Percentiles rank a stretch among this genome's conserved stretches.
phyloP scores from a whole-genome alignment of 345 rosid species.

The Populus deltoides region DNA sequence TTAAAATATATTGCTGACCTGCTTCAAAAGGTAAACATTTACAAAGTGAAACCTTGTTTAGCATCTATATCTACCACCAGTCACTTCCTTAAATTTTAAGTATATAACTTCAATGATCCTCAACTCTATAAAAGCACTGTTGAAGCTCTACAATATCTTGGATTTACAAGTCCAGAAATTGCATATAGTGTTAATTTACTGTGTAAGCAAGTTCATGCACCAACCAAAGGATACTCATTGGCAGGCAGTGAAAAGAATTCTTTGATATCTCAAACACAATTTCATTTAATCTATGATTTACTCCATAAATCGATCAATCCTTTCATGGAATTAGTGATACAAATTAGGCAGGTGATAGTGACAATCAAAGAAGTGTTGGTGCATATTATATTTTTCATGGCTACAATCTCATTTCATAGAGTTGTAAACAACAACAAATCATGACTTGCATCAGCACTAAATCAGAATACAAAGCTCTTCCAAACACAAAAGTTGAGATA shows the following conservation, averaged over 20 bases:
- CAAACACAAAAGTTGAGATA: no score
- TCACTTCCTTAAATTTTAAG: no score
- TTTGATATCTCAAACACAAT: background rate
- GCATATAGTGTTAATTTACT: background rate
- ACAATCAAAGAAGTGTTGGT: background rate
- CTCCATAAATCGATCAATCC: background rate
- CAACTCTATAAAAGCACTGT: background rate
- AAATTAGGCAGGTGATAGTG: background rate
- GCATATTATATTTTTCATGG: background rate
- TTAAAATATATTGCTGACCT: background rate
- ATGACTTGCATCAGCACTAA: background rate
- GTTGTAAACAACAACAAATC: background rate
- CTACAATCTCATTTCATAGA: background rate
- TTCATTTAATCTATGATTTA: background rate
- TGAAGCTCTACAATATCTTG: background rate
- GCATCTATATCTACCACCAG: background rate
- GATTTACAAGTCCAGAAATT: background rate
- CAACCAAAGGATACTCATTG: background rate
- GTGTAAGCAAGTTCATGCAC: background rate
- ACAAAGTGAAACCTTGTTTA: no score
- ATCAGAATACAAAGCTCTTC: no score
- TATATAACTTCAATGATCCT: no score
- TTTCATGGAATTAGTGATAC: background rate
- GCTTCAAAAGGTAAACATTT: background rate
- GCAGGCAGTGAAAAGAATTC: background rate